A percentile compares a stretch with the other conserved stretches of the same genome.
Conservation (phyloP, 768 basidiomycete genomes). For the Lentinus tigrinus region DNA sequence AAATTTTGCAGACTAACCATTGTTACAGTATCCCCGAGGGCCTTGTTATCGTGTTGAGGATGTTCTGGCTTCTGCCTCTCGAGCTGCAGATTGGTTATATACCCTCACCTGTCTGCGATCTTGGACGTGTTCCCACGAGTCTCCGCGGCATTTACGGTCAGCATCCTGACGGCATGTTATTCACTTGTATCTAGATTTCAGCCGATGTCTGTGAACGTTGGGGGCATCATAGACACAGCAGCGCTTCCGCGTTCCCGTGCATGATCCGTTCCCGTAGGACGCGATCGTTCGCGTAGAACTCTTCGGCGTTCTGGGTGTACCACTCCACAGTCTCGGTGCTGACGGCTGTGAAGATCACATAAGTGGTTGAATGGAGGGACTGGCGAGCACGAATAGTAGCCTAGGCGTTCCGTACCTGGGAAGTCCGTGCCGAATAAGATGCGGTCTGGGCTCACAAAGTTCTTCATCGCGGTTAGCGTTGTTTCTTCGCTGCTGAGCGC, state of each 20-base stretch:
- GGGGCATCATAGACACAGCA: conserved; percentile 38
- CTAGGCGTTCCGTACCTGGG: conserved; percentile 50
- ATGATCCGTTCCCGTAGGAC: conserved; percentile 43
- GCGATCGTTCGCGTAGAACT: conserved; percentile 43
- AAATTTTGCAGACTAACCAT: no score
- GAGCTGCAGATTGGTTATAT: no score
- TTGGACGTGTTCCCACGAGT: no score
- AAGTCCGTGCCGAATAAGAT: conserved; percentile 77
- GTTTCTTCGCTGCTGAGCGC: conserved; percentile 60
- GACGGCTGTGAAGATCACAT: conserved; percentile 44
- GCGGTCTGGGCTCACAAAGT: conserved; percentile 47
- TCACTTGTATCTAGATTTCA: no score
- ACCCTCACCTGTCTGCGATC: no score
- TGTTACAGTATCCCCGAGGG: no score
- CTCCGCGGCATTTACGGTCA: no score
- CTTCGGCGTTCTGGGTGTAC: conserved; percentile 56
- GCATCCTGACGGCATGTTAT: no score
- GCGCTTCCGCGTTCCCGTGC: conserved; percentile 47
- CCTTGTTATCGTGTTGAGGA: no score
- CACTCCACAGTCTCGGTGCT: conserved; percentile 53
- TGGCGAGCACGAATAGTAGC: no score
- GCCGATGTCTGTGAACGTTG: neutral
- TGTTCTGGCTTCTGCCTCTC: no score
- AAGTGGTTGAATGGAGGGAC: neutral
- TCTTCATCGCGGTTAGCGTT: conserved; percentile 49